These are phyloP conservation scores for Xylaria bambusicola DNA, from an alignment of 495 filamentous ascomycete species.

Conservation along the genomic window DNA sequence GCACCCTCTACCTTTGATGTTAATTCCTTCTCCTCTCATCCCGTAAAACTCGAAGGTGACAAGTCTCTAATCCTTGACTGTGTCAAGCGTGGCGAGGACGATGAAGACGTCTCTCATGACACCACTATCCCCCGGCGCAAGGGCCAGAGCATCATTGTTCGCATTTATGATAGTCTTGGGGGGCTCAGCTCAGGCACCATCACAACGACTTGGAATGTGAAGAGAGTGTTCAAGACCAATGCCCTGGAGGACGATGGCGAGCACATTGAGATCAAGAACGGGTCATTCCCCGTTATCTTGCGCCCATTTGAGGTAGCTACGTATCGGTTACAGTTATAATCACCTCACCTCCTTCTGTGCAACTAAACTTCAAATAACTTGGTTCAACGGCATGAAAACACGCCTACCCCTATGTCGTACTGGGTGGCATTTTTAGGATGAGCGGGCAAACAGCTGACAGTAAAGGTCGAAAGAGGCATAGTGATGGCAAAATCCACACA, in stretches of 20 bases:
- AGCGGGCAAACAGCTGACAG: too few species aligned
- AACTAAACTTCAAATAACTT: not conserved
- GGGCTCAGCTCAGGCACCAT: constrained; percentile 71
- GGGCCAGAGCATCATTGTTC: constrained; percentile 76
- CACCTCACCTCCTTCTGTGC: not conserved
- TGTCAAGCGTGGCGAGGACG: constrained; percentile 92
- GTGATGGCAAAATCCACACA: too few species aligned
- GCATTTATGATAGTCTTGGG: constrained; percentile 90
- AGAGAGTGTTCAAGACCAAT: constrained; percentile 79
- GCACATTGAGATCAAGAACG: constrained; percentile 53
- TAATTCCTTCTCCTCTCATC: constrained; percentile 38
- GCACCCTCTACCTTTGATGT: constrained; percentile 33
- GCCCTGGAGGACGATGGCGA: constrained; percentile 71
- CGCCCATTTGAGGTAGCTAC: constrained; percentile 90
- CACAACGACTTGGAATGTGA: constrained; percentile 65
- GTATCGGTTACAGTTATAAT: constrained; percentile 70
- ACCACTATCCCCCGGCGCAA: constrained; percentile 67
- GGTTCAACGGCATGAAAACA: too few species aligned
- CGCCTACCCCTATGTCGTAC: too few species aligned
- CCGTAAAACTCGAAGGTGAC: constrained; percentile 59
- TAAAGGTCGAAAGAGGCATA: too few species aligned
- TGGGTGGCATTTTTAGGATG: too few species aligned
- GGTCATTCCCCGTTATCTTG: constrained; percentile 64
- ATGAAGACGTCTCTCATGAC: constrained; percentile 76
- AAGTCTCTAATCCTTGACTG: constrained; percentile 74